phyloP scores from a whole-genome alignment of 2,329 filamentous ascomycete genomes.

The Bretziella fagacearum region DNA sequence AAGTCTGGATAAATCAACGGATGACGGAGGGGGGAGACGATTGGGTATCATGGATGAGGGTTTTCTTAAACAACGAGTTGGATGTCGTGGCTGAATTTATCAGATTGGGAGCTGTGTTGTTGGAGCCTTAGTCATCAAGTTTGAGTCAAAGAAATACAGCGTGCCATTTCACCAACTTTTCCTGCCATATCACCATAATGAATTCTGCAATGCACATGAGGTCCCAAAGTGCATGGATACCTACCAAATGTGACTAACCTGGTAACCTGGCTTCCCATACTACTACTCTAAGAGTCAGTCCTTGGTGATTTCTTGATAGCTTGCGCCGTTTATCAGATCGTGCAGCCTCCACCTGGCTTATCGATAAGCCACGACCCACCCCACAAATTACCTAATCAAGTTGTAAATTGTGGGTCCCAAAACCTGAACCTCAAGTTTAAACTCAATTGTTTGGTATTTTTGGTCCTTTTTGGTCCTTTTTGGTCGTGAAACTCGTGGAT shows the following conservation, averaged over 20 bases:
- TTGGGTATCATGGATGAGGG: background rate
- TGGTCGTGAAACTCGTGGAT: background rate
- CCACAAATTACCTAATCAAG: background rate
- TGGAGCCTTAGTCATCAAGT: background rate
- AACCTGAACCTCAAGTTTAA: background rate
- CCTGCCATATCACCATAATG: too few species aligned
- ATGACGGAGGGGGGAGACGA: background rate
- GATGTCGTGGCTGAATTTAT: background rate
- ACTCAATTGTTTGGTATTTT: background rate
- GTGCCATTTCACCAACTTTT: too few species aligned
- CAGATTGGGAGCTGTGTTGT: background rate
- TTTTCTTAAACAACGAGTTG: too few species aligned
- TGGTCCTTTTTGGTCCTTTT: background rate
- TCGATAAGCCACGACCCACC: constrained; percentile 5
- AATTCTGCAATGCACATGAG: too few species aligned
- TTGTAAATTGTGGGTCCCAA: background rate
- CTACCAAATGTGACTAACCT: background rate
- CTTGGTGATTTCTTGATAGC: background rate
- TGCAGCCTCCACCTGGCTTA: background rate
- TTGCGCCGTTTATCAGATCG: constrained; percentile 5
- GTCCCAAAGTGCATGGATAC: background rate
- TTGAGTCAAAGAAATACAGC: background rate
- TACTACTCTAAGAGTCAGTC: background rate
- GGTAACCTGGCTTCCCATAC: background rate
- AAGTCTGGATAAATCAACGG: too few species aligned